These are phyloP conservation scores for Calonectria hawksworthii DNA, from an alignment of 2,329 filamentous ascomycete genomes.

Conservation along the genomic window DNA sequence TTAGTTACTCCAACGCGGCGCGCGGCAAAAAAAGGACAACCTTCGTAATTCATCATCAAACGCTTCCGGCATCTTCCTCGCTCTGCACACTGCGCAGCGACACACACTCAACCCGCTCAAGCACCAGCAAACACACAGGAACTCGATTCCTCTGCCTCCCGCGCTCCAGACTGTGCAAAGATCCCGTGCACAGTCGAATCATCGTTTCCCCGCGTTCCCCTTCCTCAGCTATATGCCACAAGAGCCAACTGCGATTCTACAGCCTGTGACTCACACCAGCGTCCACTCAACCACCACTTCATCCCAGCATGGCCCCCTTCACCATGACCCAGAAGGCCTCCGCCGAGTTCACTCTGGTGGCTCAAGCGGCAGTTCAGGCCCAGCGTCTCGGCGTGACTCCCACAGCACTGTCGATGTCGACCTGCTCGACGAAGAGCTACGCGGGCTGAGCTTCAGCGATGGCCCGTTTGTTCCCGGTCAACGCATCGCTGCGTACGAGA, in stretches of 20 bases:
- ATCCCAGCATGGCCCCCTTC: slow-evolving; percentile 71
- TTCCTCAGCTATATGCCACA: slow-evolving; percentile 74
- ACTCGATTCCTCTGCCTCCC: slow-evolving; percentile 19
- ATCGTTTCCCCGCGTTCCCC: slow-evolving; percentile 49
- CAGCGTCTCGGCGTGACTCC: slow-evolving; percentile 44
- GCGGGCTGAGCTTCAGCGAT: slow-evolving; percentile 63
- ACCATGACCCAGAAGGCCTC: slow-evolving; percentile 58
- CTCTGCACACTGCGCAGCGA: slow-evolving; percentile 35
- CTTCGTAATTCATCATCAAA: slow-evolving; percentile 36
- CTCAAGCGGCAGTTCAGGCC: slow-evolving; percentile 53
- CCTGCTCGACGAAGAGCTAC: slow-evolving; percentile 64
- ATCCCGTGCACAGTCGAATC: slow-evolving; percentile 64
- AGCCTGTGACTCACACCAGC: slow-evolving; percentile 56
- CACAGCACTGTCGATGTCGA: slow-evolving; percentile 55
- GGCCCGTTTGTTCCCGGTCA: slow-evolving; percentile 60
- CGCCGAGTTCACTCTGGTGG: slow-evolving; percentile 49
- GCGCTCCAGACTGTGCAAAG: slow-evolving; percentile 64
- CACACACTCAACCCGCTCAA: slow-evolving; percentile 29
- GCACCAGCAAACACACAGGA: slow-evolving; percentile 21
- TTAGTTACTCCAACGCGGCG: slow-evolving; percentile 37
- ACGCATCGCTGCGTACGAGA: slow-evolving; percentile 73
- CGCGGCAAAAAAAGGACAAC: slow-evolving; percentile 44
- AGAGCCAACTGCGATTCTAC: slow-evolving; percentile 65
- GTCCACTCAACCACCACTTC: slow-evolving; percentile 49
- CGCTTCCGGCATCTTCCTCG: slow-evolving; percentile 22